A percentile compares a stretch with the other conserved stretches of the same genome.
These are phyloP conservation scores for Vanrija sp. DNA, from an alignment of 1,284 basidiomycete species.

Conservation along the genomic window DNA sequence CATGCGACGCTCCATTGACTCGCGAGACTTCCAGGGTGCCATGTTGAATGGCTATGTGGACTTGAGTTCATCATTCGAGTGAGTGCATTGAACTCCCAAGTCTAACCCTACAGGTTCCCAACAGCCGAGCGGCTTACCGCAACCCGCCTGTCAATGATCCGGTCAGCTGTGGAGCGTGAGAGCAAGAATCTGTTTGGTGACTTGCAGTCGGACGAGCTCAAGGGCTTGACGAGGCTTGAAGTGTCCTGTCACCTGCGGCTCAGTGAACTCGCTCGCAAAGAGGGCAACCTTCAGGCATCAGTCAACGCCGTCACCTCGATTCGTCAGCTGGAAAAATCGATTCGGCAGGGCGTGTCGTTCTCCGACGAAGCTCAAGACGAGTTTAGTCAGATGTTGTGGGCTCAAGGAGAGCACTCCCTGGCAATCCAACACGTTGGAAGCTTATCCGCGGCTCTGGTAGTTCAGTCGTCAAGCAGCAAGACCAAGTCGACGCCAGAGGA, in stretches of 20 bases:
- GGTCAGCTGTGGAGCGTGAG: slow-evolving; percentile 63
- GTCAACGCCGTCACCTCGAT: slow-evolving; percentile 79
- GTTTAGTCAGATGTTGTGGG: slow-evolving; percentile 86
- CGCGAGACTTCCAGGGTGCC: slow-evolving; percentile 44
- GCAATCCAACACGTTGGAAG: slow-evolving; percentile 70
- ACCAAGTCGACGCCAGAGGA: not conserved
- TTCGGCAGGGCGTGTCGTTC: slow-evolving; percentile 20
- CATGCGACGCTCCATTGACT: slow-evolving; percentile 23
- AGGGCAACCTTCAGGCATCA: slow-evolving; percentile 71
- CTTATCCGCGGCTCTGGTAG: not conserved
- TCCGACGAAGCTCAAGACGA: slow-evolving; percentile 57
- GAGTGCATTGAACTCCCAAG: slow-evolving; percentile 33
- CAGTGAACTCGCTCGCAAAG: slow-evolving; percentile 68
- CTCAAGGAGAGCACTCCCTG: slow-evolving; percentile 73
- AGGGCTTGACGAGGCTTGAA: slow-evolving; percentile 61
- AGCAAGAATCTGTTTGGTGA: slow-evolving; percentile 58
- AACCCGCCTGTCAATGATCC: slow-evolving; percentile 77
- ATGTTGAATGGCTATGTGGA: slow-evolving; percentile 53
- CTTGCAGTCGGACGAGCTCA: slow-evolving; percentile 58
- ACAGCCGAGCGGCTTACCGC: slow-evolving; percentile 74
- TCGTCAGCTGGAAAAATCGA: slow-evolving; percentile 57
- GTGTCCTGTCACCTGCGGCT: slow-evolving; percentile 66
- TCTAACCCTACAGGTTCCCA: slow-evolving; percentile 59
- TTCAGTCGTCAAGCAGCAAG: not conserved
- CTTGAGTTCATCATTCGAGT: slow-evolving; percentile 64